Evolutionary conservation across 208 protist genomes (phyloP), one percentile per base, ranked within the genome.

Genomic region (Tritrichomonas foetus): DNA sequence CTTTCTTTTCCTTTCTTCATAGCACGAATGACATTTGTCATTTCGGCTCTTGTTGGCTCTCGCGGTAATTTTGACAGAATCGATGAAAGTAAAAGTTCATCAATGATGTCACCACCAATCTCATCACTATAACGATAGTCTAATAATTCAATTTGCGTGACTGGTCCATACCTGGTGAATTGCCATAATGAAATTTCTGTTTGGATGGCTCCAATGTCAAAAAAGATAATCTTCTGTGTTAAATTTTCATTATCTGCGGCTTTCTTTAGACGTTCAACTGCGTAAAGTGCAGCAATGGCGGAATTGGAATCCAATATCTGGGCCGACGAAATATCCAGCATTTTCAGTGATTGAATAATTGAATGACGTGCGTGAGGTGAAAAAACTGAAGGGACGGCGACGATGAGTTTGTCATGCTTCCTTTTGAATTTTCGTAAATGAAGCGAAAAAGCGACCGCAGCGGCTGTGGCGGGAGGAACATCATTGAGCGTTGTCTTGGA

Each of bases 161-260:
- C 44, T 22, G n/a, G n/a, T 8, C 27, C 27, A 53, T 22, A 57
- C 8, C 47, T 8, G 16, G 27, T 36, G 30, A 89, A 89, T 53
- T 89, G 53, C 14, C 44, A 89, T 1, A 61, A 20, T 33, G 78
- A 89, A 61, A 89, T 13, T 57, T 89, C 78, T 3, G 78, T 57
- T 89, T 89, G 78, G 36, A 89, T 89, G 27, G 78, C 41, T 39
- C 78, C 78, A 89, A 44, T 89, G 16, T 89, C 78, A 50, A 89
- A 39, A 57, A 89, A 89, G 1, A 89, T 5, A 20, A 89, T 20
- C 9, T 25, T 89, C 27, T 53, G 14, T 20, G 78, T 89, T 13
- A 89, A 41, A 16, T 53, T 57, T 1, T 89, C 78, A 57, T 44
- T 14, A 39, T 53, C 47, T 30, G 41, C 5, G 22, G 39, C 1